phyloP scores from a whole-genome alignment of 176 grass and related monocot genomes.

The bread wheat (Triticum aestivum) region IWGSC_CS_RefSeq_v2.1 NC_057799.1:173076504-173077003 shows the following conservation, averaged over 20 bases:
- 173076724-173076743: not conserved
- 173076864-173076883: not conserved
- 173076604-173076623: no score
- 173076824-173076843: not conserved
- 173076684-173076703: no score
- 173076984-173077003: not conserved
- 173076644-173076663: no score
- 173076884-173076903: no score
- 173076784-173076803: not conserved
- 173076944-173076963: not conserved
- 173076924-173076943: conserved; percentile 10
- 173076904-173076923: conserved; percentile 30
- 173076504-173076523: no score
- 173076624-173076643: no score
- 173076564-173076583: no score
- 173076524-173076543: no score
- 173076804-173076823: conserved; percentile 1
- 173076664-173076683: no score
- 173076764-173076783: not conserved
- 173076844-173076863: not conserved
- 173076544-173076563: no score
- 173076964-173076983: conserved; percentile 5
- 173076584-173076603: no score
- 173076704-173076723: no score
- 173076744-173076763: not conserved